Evolutionary conservation across 495 filamentous ascomycete species (phyloP).

Genomic region (Penicillium nucicola): DNA sequence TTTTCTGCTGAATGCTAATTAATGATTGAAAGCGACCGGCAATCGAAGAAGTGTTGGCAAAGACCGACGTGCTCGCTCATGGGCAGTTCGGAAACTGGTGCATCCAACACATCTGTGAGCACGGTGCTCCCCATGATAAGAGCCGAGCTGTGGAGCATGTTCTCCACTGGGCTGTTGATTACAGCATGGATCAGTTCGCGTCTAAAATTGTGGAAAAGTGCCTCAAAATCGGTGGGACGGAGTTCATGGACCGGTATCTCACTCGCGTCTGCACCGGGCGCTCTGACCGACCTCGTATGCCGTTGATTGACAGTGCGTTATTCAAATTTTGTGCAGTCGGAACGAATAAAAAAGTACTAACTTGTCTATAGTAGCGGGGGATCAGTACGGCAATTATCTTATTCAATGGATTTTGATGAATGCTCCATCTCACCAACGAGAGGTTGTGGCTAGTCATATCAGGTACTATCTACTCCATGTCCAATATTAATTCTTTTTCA

Average conservation of each 20-base stretch:
- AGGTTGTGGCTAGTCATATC: constrained; percentile 89
- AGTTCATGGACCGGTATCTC: constrained; percentile 91
- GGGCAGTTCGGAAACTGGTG: constrained; percentile 99
- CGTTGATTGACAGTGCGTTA: constrained; percentile 84
- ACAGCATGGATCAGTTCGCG: constrained; percentile 98
- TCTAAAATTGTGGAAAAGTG: constrained; percentile 99
- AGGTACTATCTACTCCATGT: constrained; percentile 43
- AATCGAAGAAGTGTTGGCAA: constrained; percentile 90
- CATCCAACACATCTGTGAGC: constrained; percentile 98
- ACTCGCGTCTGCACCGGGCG: constrained; percentile 90
- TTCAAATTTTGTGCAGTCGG: too few species aligned
- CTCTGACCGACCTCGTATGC: constrained; percentile 88
- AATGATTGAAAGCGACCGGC: constrained; percentile 71
- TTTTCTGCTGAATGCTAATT: constrained; percentile 36
- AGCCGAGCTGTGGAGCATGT: constrained; percentile 93
- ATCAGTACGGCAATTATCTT: constrained; percentile 98
- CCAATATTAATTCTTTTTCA: neutral
- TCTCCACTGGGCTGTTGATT: constrained; percentile 85
- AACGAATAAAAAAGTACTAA: constrained; percentile 21
- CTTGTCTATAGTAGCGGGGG: constrained; percentile 67
- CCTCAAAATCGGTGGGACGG: constrained; percentile 88
- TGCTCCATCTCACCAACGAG: constrained; percentile 79
- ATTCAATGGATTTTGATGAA: constrained; percentile 95
- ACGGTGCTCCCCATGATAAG: constrained; percentile 86
- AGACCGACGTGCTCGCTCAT: constrained; percentile 92